phyloP scores from a whole-genome alignment of 129 eudicot genomes.

The Glebionis coronaria region DNA sequence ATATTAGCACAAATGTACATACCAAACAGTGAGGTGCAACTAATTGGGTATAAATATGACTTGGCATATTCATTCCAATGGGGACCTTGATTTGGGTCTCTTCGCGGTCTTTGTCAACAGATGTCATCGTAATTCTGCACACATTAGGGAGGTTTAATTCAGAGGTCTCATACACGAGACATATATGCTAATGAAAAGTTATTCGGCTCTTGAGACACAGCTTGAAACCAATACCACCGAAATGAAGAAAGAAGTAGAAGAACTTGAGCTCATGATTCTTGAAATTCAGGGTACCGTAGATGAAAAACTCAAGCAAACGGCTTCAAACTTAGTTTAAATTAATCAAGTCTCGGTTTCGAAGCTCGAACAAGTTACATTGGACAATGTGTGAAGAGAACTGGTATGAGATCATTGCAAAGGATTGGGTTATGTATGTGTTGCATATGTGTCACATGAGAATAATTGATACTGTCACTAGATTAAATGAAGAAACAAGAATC shows the following conservation, averaged over 20 bases:
- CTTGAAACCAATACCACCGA: slow-evolving; percentile 33
- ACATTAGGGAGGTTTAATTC: no score
- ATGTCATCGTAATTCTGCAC: slow-evolving; percentile 75
- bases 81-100: no score
- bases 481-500: slow-evolving; percentile 59
- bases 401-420: slow-evolving; percentile 64
- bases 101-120: slow-evolving; percentile 67
- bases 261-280: slow-evolving; percentile 41
- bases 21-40: no score
- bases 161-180: slow-evolving; percentile 30
- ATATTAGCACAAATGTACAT: neutral
- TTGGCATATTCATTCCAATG: no score
- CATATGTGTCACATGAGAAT: slow-evolving; percentile 73
- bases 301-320: slow-evolving; percentile 26
- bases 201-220: slow-evolving; percentile 33
- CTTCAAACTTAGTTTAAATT: slow-evolving; percentile 34
- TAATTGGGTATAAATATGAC: no score
- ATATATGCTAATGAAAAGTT: slow-evolving; percentile 28
- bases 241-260: no score
- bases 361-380: slow-evolving; percentile 27
- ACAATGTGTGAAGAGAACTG: slow-evolving; percentile 60
- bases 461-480: slow-evolving; percentile 48
- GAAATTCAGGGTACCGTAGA: slow-evolving; percentile 30
- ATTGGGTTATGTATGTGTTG: slow-evolving; percentile 56
- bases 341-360: slow-evolving; percentile 38